Conservation (phyloP, 768 basidiomycete genomes). For the Phanerochaete sordida region DNA sequence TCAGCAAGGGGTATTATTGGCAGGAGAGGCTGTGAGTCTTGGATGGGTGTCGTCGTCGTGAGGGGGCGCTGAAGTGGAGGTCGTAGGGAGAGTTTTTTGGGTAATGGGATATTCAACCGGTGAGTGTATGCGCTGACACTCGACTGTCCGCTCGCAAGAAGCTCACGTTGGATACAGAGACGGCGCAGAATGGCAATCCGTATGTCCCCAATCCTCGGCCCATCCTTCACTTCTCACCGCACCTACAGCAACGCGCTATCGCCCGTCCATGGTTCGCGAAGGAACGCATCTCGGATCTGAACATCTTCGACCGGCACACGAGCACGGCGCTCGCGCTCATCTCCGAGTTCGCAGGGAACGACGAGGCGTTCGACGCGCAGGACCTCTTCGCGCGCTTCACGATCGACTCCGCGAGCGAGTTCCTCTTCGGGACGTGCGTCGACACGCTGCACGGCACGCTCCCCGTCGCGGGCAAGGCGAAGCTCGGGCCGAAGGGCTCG, state of each 20-base stretch:
- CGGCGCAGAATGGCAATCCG: not conserved
- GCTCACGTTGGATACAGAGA: not conserved
- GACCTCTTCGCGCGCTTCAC: slow-evolving; percentile 47
- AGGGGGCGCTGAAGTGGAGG: not conserved
- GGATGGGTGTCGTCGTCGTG: not conserved
- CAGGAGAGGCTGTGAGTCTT: not conserved
- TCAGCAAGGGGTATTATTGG: not conserved
- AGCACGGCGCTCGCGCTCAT: slow-evolving; percentile 46
- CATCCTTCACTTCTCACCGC: not conserved
- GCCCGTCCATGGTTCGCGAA: slow-evolving; percentile 73
- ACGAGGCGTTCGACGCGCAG: slow-evolving; percentile 49
- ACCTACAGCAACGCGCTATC: slow-evolving; percentile 53
- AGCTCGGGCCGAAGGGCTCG: not conserved
- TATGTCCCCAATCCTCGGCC: not conserved
- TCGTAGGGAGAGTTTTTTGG: not conserved
- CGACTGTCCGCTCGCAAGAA: not conserved
- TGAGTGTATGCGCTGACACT: not conserved
- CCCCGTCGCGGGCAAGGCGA: slow-evolving; percentile 33
- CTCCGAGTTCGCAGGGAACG: slow-evolving; percentile 30
- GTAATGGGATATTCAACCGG: not conserved
- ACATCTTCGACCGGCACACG: slow-evolving; percentile 58
- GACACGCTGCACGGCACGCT: slow-evolving; percentile 34
- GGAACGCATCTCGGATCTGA: slow-evolving; percentile 66
- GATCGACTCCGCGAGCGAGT: slow-evolving; percentile 51
- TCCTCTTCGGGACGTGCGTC: slow-evolving; percentile 44